A percentile compares a stretch with the other conserved stretches of the same genome.
Conservation (phyloP, 1,284 basidiomycete genomes). For the Microbotryum violaceum region DNA sequence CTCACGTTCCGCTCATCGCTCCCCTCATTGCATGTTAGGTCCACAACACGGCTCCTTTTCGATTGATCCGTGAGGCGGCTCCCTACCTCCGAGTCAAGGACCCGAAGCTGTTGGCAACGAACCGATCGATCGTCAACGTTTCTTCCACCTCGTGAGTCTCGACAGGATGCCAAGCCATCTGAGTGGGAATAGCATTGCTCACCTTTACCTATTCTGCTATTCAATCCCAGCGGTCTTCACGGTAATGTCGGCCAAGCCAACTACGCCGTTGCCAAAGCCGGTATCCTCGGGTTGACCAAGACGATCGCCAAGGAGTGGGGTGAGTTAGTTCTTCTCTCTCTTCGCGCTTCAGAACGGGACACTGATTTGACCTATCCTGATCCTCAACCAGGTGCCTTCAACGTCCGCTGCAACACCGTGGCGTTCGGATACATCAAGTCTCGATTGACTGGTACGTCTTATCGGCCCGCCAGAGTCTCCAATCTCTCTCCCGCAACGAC, state of each 20-base stretch:
- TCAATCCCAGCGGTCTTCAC: constrained; percentile 54
- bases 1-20: too few relatives aligned
- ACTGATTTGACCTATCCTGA: too few relatives aligned
- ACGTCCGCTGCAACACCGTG: constrained; percentile 70
- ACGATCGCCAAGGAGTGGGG: constrained; percentile 85
- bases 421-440: constrained; percentile 71
- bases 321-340: constrained; percentile 23
- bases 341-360: too few relatives aligned
- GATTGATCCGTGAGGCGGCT: constrained; percentile 71
- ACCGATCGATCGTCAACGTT: constrained; percentile 62
- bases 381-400: constrained; percentile 45
- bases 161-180: too few relatives aligned
- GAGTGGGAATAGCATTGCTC: too few relatives aligned
- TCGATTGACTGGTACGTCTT: constrained; percentile 13
- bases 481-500: too few relatives aligned
- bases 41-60: constrained; percentile 74
- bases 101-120: constrained; percentile 46
- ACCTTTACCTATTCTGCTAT: too few relatives aligned
- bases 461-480: too few relatives aligned
- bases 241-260: constrained; percentile 78
- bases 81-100: constrained; percentile 76
- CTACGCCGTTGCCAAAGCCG: constrained; percentile 55
- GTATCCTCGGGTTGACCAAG: constrained; percentile 58
- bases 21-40: constrained; percentile 35
- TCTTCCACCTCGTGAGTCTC: constrained; percentile 50